Evolutionary conservation across 1,139 yeast species (phyloP).

Genomic region (Geotrichum aggregatum): DNA sequence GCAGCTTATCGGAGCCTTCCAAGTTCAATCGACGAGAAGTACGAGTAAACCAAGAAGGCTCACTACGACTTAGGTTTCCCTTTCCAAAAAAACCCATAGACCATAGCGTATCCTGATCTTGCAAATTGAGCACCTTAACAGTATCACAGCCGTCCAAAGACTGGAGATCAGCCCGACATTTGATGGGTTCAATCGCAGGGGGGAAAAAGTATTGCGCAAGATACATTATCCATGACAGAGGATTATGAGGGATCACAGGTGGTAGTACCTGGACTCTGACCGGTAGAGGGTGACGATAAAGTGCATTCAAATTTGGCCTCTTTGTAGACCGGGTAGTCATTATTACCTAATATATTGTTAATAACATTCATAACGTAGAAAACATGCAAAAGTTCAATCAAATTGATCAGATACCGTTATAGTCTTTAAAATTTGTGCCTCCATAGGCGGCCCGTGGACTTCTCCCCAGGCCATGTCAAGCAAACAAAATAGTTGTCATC

Average conservation of each 20-base stretch:
- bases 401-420: constrained; percentile 95
- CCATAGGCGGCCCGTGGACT: constrained; percentile 29
- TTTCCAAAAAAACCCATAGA: constrained; percentile 89
- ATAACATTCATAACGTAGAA: neutral
- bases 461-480: constrained; percentile 30
- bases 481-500: constrained; percentile 28
- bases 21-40: constrained; percentile 52
- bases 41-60: constrained; percentile 81
- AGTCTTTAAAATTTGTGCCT: constrained; percentile 65
- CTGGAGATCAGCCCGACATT: constrained; percentile 14
- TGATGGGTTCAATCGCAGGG: constrained; percentile 9
- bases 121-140: constrained; percentile 39
- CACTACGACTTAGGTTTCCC: constrained; percentile 82
- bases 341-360: constrained; percentile 9
- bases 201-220: constrained; percentile 33
- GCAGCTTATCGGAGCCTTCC: constrained; percentile 36
- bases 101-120: constrained; percentile 66
- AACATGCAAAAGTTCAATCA: neutral
- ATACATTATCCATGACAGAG: constrained; percentile 36
- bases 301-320: constrained; percentile 38
- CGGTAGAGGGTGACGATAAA: constrained; percentile 47
- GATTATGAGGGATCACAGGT: constrained; percentile 39
- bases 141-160: constrained; percentile 40
- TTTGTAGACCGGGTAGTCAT: constrained; percentile 18
- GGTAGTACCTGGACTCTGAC: constrained; percentile 42